Percentiles rank a stretch among this genome's conserved stretches.
phyloP scores from a whole-genome alignment of 352 stramenopile genomes.

The Peronosclerospora sorghi region DNA sequence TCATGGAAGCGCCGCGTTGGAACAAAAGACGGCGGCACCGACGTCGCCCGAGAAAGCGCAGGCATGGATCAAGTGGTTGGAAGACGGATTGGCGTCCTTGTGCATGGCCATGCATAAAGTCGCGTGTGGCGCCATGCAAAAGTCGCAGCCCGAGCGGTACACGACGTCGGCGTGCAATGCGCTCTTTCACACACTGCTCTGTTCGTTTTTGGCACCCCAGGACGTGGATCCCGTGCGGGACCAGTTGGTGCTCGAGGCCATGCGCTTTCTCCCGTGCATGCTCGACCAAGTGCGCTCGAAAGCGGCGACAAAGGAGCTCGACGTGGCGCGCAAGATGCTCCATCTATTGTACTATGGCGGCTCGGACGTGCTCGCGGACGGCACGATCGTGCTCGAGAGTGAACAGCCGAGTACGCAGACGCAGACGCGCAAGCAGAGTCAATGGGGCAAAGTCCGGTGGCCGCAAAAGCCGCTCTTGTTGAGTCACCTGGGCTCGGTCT shows the following conservation, averaged over 20 bases:
- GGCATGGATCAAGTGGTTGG: slow-evolving; percentile 47
- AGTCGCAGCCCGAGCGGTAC: slow-evolving; percentile 73
- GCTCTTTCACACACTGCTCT: slow-evolving; percentile 71
- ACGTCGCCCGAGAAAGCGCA: too few species aligned
- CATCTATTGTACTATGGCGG: slow-evolving; percentile 65
- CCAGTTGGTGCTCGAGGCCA: slow-evolving; percentile 53
- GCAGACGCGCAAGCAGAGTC: slow-evolving; percentile 78
- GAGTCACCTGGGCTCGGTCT: slow-evolving; percentile 56
- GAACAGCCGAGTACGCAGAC: slow-evolving; percentile 76
- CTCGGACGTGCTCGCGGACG: slow-evolving; percentile 54
- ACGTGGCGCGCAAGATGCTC: slow-evolving; percentile 33
- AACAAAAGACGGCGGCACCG: too few species aligned
- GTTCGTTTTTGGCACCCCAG: slow-evolving; percentile 51
- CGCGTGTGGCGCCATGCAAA: slow-evolving; percentile 70
- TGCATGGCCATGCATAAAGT: slow-evolving; percentile 83
- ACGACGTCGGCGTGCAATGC: slow-evolving; percentile 63
- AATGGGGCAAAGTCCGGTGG: slow-evolving; percentile 73
- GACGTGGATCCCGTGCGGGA: slow-evolving; percentile 55
- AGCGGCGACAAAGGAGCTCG: slow-evolving; percentile 9
- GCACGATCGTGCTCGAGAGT: slow-evolving; percentile 57
- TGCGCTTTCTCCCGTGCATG: slow-evolving; percentile 70
- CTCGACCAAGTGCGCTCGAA: slow-evolving; percentile 37
- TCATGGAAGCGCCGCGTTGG: too few species aligned
- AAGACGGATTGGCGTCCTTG: slow-evolving; percentile 56
- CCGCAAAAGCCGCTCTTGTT: slow-evolving; percentile 67